These are phyloP conservation scores for Dentipellis fragilis DNA, from an alignment of 768 basidiomycete genomes.

Conservation along the genomic window DNA sequence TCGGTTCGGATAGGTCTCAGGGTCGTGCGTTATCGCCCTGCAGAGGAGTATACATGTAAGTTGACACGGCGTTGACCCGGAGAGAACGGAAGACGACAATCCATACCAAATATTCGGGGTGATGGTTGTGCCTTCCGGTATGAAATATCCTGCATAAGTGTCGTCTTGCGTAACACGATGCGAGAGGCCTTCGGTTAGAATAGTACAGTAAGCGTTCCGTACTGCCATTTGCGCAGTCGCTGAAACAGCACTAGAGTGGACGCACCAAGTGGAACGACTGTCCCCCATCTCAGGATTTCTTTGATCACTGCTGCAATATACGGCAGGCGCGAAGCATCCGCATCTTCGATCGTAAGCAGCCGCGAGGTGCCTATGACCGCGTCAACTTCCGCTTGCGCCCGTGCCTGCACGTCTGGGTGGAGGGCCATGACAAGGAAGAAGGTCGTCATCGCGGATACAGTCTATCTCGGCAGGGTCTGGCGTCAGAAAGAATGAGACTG, in stretches of 20 bases:
- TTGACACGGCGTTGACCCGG: too few relatives aligned
- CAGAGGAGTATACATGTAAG: not conserved
- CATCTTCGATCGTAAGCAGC: constrained; percentile 3
- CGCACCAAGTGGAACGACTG: not conserved
- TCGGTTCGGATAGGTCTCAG: not conserved
- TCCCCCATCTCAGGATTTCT: constrained; percentile 9
- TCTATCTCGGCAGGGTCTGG: not conserved
- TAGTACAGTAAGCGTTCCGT: too few relatives aligned
- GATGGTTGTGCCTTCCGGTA: not conserved
- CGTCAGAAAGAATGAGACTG: too few relatives aligned
- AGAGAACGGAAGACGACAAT: not conserved
- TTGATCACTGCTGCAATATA: constrained; percentile 8
- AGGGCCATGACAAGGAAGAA: constrained; percentile 24
- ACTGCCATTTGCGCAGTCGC: not conserved
- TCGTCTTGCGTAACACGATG: not conserved
- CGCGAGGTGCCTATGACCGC: constrained; percentile 1
- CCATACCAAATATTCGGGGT: not conserved
- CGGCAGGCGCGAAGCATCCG: not conserved
- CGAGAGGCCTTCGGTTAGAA: not conserved
- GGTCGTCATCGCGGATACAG: constrained; percentile 8
- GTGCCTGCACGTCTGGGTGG: constrained; percentile 19
- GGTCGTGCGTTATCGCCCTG: constrained; percentile 2
- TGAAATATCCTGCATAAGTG: not conserved
- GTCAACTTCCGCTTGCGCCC: constrained; percentile 24
- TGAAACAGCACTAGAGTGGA: not conserved